Conservation (phyloP, 148 eudicot genomes). For the Silene conica region DNA sequence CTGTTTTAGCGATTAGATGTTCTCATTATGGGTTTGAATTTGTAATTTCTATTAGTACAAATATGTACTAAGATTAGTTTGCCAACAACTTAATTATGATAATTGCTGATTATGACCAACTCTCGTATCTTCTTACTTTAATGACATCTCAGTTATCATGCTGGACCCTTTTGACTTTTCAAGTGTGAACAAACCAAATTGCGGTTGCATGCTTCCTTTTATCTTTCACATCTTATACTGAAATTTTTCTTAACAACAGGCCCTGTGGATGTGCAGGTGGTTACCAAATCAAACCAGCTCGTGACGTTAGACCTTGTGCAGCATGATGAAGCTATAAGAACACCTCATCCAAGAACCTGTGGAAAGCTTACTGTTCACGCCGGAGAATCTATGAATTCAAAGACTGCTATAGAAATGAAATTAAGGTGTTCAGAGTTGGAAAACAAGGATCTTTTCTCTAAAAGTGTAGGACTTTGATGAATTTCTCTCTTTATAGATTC, state of each 20-base stretch:
- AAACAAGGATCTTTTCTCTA: slow-evolving; percentile 86
- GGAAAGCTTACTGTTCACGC: slow-evolving; percentile 77
- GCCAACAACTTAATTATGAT: background rate
- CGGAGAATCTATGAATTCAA: slow-evolving; percentile 77
- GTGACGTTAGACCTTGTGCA: slow-evolving; percentile 59
- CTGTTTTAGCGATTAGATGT: background rate
- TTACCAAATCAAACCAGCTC: slow-evolving; percentile 47
- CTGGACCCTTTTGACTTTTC: background rate
- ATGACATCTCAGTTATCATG: slow-evolving; percentile 8
- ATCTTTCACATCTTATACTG: background rate
- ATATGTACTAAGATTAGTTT: too few species aligned
- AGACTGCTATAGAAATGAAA: slow-evolving; percentile 63
- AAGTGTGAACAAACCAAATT: background rate
- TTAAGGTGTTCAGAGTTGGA: slow-evolving; percentile 89
- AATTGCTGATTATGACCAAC: background rate
- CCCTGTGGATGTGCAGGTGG: slow-evolving; percentile 45
- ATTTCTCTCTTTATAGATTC: slow-evolving; percentile 13
- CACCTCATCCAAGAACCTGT: slow-evolving; percentile 35
- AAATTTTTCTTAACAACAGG: slow-evolving; percentile 8
- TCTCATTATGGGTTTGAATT: background rate
- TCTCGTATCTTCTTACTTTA: background rate
- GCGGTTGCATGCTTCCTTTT: slow-evolving; percentile 4
- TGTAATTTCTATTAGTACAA: background rate
- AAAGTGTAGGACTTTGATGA: slow-evolving; percentile 60
- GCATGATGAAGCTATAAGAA: slow-evolving; percentile 38